Evolutionary conservation across 2,329 filamentous ascomycete species (phyloP).

Genomic region (Eurotiales sp.): DNA sequence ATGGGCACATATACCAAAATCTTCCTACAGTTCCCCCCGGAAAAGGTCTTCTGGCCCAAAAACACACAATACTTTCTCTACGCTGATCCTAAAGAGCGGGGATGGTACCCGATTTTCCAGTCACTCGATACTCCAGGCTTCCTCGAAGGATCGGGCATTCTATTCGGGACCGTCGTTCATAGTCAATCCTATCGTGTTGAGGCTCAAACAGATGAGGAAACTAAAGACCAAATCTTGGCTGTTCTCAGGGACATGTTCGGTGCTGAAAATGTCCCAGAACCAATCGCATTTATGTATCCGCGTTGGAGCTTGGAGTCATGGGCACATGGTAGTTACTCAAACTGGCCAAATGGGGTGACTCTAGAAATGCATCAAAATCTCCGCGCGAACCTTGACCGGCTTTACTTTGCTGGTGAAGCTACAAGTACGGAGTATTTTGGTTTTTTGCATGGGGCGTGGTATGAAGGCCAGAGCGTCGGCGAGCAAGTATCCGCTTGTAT

Average conservation of each 20-base stretch:
- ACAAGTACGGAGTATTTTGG: conserved; percentile 62
- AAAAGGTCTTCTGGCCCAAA: conserved; percentile 62
- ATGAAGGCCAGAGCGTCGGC: conserved; percentile 52
- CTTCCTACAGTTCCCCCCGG: conserved; percentile 59
- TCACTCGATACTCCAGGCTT: conserved; percentile 58
- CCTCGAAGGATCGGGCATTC: conserved; percentile 58
- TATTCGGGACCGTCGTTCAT: conserved; percentile 62
- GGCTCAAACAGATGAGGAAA: conserved; percentile 56
- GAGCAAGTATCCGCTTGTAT: conserved; percentile 11
- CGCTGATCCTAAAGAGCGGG: conserved; percentile 45
- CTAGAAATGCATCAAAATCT: conserved; percentile 66
- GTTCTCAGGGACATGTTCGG: conserved; percentile 63
- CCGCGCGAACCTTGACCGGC: conserved; percentile 57
- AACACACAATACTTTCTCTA: conserved; percentile 55
- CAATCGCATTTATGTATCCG: conserved; percentile 59
- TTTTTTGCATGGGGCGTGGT: conserved; percentile 61
- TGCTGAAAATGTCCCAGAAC: conserved; percentile 53
- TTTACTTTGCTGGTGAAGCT: conserved; percentile 65
- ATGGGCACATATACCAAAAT: conserved; percentile 74
- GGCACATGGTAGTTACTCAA: conserved; percentile 61
- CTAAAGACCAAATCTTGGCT: conserved; percentile 53
- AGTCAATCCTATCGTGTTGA: conserved; percentile 57
- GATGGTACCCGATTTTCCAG: conserved; percentile 62
- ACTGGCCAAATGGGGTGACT: conserved; percentile 63
- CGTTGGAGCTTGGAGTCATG: conserved; percentile 52